phyloP scores from a whole-genome alignment of 345 rosid genomes.

The Rhizophora mangle region DNA sequence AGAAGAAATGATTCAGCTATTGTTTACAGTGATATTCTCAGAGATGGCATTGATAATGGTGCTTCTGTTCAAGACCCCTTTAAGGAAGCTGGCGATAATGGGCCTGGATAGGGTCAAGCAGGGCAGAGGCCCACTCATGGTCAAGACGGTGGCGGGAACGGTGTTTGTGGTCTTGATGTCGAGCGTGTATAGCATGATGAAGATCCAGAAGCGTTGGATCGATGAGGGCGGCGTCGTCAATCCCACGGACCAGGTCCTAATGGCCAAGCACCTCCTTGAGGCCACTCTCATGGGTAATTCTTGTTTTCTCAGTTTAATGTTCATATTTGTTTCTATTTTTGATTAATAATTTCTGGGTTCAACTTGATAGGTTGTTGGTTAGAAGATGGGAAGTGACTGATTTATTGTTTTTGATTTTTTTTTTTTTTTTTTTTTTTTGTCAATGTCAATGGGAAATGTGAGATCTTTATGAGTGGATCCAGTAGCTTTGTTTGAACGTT shows the following conservation, averaged over 20 bases:
- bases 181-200: slow-evolving; percentile 25
- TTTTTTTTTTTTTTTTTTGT: too few relatives aligned
- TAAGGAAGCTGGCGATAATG: slow-evolving; percentile 30
- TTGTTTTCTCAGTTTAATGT: not conserved
- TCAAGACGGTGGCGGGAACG: slow-evolving; percentile 33
- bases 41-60: slow-evolving; percentile 28
- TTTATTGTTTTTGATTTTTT: not conserved
- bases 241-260: slow-evolving; percentile 37
- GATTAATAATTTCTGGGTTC: not conserved
- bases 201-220: slow-evolving; percentile 28
- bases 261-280: slow-evolving; percentile 32
- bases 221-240: slow-evolving; percentile 14
- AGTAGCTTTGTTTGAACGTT: too few relatives aligned
- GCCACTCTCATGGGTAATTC: slow-evolving; percentile 36
- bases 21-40: slow-evolving; percentile 25
- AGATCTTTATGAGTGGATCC: too few relatives aligned
- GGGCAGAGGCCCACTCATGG: slow-evolving; percentile 34
- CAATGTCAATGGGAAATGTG: too few relatives aligned
- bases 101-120: slow-evolving; percentile 28
- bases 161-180: slow-evolving; percentile 26
- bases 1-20: slow-evolving; percentile 28
- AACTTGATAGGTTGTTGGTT: not conserved
- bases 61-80: slow-evolving; percentile 29
- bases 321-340: not conserved
- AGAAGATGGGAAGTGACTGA: slow-evolving; percentile 3